Evolutionary conservation across 805 yeast species (phyloP), one percentile per base, ranked within the genome.

Genomic region (Lipomyces yamadae): DNA sequence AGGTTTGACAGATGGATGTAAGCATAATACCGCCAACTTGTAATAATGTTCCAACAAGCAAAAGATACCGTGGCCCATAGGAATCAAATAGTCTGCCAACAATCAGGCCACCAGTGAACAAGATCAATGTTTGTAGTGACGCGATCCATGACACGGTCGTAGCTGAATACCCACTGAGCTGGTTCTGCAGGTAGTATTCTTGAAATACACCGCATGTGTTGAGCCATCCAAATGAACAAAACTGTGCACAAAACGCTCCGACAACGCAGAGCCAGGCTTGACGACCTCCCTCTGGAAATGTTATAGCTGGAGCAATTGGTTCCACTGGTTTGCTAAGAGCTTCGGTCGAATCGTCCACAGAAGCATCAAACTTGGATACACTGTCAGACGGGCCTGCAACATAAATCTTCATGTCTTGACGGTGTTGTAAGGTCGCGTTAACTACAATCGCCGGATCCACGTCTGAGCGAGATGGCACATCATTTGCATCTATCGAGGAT

Each of bases 171-270:
- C 60, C 66, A 4, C 18, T 64, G 32, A 76, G 65, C 42, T 75
- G 72, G n/a, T 66, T 61, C 5, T 56, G 58, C 58, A 73, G 60
- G 60, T 76, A 76, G 59, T 75, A 75, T 4, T 70, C 69, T 61
- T 76, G 76, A 56, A 72, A 76, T 1, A 72, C 74, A 3, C 78
- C 78, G 45, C 66, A 60, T 24, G 66, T 61, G 52, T 67, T 67
- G 8, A 67, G 52, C 53, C 89, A 72, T 1, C 96, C 96, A 74
- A 89, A 85, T 2, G 85, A 81, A 58, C 85, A 82, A 5, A 85
- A 75, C 66, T 86, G 78, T 2, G 91, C 90, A 34, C 85, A 75
- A 70, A 85, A 85, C 0, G 87, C 82, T 1, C 89, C 89, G 11
- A 84, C 62, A 1, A 84, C 75, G 0, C 86, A 85, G 4, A 83